phyloP scores from a whole-genome alignment of 441 rosid species.

The Populus hybrid region DNA sequence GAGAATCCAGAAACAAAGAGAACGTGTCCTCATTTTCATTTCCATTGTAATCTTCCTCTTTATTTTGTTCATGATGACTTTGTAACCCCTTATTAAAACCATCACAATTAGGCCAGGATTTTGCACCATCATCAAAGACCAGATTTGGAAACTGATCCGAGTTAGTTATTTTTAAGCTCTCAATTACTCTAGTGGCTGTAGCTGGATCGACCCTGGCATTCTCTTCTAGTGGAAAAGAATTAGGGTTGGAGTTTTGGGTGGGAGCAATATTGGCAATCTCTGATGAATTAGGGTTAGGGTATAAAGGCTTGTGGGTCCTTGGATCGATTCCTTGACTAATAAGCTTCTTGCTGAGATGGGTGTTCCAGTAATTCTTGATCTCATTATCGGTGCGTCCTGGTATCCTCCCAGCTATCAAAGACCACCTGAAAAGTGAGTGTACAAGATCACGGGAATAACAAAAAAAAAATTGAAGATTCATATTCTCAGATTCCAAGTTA shows the following conservation, averaged over 20 bases:
- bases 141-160: conserved; percentile 12
- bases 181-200: conserved; percentile 16
- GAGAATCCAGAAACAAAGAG: conserved; percentile 62
- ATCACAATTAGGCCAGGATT: conserved; percentile 12
- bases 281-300: conserved; percentile 12
- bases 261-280: not conserved
- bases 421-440: conserved; percentile 35
- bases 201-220: conserved; percentile 5
- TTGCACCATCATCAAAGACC: not conserved
- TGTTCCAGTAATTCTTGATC: conserved; percentile 65
- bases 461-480: too few relatives aligned
- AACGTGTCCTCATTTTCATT: conserved; percentile 43
- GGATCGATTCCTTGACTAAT: conserved; percentile 62
- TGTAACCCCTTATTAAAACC: conserved; percentile 20
- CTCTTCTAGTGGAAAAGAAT: conserved; percentile 19
- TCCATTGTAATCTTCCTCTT: conserved; percentile 6
- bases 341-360: conserved; percentile 54
- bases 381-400: conserved; percentile 62
- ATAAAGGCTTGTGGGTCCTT: conserved; percentile 52
- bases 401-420: conserved; percentile 57
- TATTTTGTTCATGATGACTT: conserved; percentile 14
- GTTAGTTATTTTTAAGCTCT: not conserved
- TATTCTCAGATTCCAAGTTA: too few relatives aligned
- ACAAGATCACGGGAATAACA: too few relatives aligned
- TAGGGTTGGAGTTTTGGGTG: not conserved